Base-by-base conservation (phyloP, 306 rosid species). In the Glycine latifolia region DNA sequence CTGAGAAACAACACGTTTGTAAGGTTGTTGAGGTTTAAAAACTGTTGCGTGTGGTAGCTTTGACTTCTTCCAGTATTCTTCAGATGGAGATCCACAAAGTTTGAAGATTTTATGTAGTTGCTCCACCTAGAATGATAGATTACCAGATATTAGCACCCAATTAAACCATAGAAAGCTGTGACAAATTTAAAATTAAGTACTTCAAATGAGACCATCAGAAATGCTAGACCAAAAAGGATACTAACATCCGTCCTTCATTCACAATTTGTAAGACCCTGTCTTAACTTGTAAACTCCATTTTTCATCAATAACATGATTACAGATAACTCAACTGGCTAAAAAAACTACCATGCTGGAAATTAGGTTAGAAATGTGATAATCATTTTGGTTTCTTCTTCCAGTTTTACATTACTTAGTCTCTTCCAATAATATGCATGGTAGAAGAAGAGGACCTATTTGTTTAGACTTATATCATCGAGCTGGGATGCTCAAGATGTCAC, bases 41-140 rank as follows among this genome's bases (percentile, higher is more conserved):
- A 90, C 88, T 53, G 97, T 91, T 39, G 94, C 92, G 86, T 91
- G 91, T 6, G 94, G 97, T 79, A 94, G 80, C 79, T 86, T 94
- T 81, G 97, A 91, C 73, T 83, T 91, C 87, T 84, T 91, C 98
- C 97, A 94, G 83, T 90, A 91, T 69, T 83, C 94, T 85, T 94
- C 97, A 74, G 95, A 94, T 56, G 98, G 98, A 49, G 98, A 94
- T 69, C 98, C 98, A 20, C 98, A 94, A 10, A 94, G 94, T 85
- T 94, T 94, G 88, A 91, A 94, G 82, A 94, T 94, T 88, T 94
- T 94, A 82, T 94, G 97, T n/a, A 94, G 89, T 88, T 94, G 98
- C 84, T 94, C 98, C 85, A 94, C 97, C 98, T 94, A 67, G 26
- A 85, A 75, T 7, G 54, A 80, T 4, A 78, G 53, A 70, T 20